phyloP scores from a whole-genome alignment of 768 basidiomycete genomes.

The Suillus alpinus region DNA sequence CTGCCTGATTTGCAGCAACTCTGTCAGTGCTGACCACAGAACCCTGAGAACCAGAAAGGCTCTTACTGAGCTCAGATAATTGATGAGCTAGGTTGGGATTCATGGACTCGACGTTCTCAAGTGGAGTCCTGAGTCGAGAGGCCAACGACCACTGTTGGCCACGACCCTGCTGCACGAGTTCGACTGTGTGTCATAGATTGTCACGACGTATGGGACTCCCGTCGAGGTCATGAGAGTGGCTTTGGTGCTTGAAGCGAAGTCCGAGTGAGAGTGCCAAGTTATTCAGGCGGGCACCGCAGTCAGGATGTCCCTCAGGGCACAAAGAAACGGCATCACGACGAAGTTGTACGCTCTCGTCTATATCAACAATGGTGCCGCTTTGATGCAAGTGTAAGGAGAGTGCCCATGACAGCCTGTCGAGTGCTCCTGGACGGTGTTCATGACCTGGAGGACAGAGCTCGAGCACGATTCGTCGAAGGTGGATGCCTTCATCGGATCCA shows the following conservation, averaged over 20 bases:
- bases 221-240: too few species aligned
- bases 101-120: slow-evolving; percentile 13
- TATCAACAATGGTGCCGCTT: too few species aligned
- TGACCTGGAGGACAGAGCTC: slow-evolving; percentile 2
- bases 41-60: not conserved
- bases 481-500: slow-evolving; percentile 17
- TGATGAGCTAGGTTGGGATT: slow-evolving; percentile 4
- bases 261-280: too few species aligned
- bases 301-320: too few species aligned
- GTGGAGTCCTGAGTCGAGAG: slow-evolving; percentile 1
- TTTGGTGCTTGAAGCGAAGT: too few species aligned
- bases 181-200: slow-evolving; percentile 16
- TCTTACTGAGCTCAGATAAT: slow-evolving; percentile 9
- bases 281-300: too few species aligned
- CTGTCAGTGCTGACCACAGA: not conserved
- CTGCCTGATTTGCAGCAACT: not conserved
- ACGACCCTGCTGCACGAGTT: slow-evolving; percentile 28
- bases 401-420: slow-evolving; percentile 18
- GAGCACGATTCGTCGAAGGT: slow-evolving; percentile 11
- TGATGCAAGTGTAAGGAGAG: slow-evolving; percentile 13
- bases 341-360: slow-evolving; percentile 5
- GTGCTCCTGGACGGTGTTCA: slow-evolving; percentile 10
- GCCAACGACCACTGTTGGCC: slow-evolving; percentile 27
- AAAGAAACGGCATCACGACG: slow-evolving; percentile 14
- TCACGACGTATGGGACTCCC: slow-evolving; percentile 5